These are phyloP conservation scores for Parascedosporium putredinis DNA, from an alignment of 2,329 filamentous ascomycete species.

Conservation along the genomic window DNA sequence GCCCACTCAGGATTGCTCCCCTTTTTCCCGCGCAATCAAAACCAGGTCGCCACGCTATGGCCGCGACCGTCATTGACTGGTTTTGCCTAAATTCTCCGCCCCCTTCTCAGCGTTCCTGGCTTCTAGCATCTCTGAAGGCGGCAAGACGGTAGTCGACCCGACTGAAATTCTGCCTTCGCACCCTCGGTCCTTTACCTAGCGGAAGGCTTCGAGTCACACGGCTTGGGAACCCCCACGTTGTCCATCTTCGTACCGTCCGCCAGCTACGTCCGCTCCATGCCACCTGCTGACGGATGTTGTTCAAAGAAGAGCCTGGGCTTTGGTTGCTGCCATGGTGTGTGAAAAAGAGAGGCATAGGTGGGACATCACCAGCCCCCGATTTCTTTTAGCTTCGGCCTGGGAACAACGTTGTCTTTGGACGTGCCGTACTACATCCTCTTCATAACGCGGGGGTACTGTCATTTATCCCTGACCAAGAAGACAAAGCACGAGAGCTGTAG, in stretches of 20 bases:
- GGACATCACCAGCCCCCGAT: no score
- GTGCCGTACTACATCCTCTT: no score
- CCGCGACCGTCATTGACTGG: background rate
- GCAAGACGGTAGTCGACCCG: background rate
- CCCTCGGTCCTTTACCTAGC: no score
- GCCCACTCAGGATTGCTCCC: background rate
- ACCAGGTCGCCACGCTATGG: conserved; percentile 4
- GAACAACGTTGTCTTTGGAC: no score
- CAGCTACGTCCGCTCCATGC: background rate
- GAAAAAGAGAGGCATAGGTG: no score
- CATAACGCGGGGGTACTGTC: no score
- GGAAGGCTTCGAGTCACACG: background rate
- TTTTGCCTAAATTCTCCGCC: conserved; percentile 9
- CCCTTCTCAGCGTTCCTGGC: conserved; percentile 1
- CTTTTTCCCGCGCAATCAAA: background rate
- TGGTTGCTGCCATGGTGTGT: no score
- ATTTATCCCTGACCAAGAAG: conserved; percentile 2
- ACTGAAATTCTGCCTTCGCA: background rate
- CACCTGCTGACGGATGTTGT: no score
- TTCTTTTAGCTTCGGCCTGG: no score
- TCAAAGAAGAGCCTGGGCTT: no score
- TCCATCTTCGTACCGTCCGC: background rate
- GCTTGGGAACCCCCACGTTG: background rate
- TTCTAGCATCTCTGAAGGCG: background rate
- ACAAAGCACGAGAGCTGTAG: background rate